Base-by-base conservation (phyloP, 108 stramenopile genomes). In the Cyclotella baltica region DNA sequence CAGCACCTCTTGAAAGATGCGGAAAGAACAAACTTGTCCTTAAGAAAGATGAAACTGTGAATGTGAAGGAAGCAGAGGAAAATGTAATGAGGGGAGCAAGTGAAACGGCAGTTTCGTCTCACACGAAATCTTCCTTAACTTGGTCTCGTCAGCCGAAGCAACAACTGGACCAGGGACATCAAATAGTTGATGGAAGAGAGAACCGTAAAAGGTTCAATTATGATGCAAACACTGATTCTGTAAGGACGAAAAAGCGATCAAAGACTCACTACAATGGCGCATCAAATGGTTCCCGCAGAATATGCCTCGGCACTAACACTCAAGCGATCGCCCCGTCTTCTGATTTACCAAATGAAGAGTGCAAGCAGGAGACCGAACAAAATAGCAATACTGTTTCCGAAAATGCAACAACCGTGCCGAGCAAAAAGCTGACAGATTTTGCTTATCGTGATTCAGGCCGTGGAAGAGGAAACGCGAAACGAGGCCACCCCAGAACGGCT, bases 381-480 rank as follows among this genome's bases (percentile, higher is more conserved):
- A 23, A n/a, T 25, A 55, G 23, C 1, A 25, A 65, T 27, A 10
- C 6, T 38, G 33, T 3, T 43, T 5, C 40, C 5, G 30, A 6
- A 16, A 61, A 61, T 11, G 4, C 38, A 47, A 27, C 33, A 18
- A 65, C 35, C 13, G 23, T 31, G 27, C 33, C 75, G 15, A 62
- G 73, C 35, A 84, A 81, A 55, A 84, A 76, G 55, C 62, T 91
- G 29, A 87, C 87, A 15, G 87, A 91, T 57, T 89, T 82, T 83
- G 83, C 83, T 22, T 91, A 89, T 61, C 77, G 71, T 38, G 80
- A 89, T 58, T 80, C 85, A 53, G 81, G 85, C 37, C 48, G 73
- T 69, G 64, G 74, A 37, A 64, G 72, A 48, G 72, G 77, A 5
- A 33, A 48, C 36, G 25, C 56, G 27, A 62, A 50, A 38, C 56